These are phyloP conservation scores for Eleusine indica DNA, from an alignment of 176 grass and related monocot species.

Conservation along the genomic window DNA sequence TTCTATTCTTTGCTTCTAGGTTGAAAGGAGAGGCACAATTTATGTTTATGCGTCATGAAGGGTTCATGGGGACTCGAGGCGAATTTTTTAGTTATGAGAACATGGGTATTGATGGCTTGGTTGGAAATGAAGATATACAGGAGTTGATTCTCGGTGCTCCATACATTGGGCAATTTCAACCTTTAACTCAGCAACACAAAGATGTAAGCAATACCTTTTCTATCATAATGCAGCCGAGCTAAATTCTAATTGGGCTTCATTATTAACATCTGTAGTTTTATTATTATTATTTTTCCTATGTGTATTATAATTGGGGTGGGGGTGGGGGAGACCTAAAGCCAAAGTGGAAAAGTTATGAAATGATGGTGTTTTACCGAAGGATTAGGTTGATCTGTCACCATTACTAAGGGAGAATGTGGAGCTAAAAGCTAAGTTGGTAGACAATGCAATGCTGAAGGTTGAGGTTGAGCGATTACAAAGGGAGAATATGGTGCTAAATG, in stretches of 20 bases:
- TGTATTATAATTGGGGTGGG: constrained; percentile 26
- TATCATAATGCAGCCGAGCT: background rate
- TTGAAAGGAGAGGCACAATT: constrained; percentile 96
- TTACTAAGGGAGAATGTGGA: too few relatives aligned
- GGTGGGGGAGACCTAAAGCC: constrained; percentile 32
- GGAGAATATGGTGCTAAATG: constrained; percentile 53
- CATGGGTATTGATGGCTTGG: constrained; percentile 91
- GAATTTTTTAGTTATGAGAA: constrained; percentile 99
- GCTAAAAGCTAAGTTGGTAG: too few relatives aligned
- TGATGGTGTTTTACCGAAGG: background rate
- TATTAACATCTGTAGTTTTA: background rate
- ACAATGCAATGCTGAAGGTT: constrained; percentile 61
- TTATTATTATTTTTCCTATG: background rate
- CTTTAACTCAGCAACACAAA: constrained; percentile 43
- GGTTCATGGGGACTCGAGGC: constrained; percentile 88
- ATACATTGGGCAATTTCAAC: constrained; percentile 73
- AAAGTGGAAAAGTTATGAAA: constrained; percentile 50
- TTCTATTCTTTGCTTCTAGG: constrained; percentile 49
- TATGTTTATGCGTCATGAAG: constrained; percentile 92
- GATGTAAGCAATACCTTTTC: constrained; percentile 45
- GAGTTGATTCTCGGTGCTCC: constrained; percentile 92
- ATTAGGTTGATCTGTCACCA: too few relatives aligned
- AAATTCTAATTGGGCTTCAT: background rate
- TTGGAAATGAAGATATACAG: constrained; percentile 79
- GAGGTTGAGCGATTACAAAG: constrained; percentile 62